Evolutionary conservation across 805 yeast species (phyloP), one percentile per base, ranked within the genome.

Genomic region (Saccharomycopsis capsularis): DNA sequence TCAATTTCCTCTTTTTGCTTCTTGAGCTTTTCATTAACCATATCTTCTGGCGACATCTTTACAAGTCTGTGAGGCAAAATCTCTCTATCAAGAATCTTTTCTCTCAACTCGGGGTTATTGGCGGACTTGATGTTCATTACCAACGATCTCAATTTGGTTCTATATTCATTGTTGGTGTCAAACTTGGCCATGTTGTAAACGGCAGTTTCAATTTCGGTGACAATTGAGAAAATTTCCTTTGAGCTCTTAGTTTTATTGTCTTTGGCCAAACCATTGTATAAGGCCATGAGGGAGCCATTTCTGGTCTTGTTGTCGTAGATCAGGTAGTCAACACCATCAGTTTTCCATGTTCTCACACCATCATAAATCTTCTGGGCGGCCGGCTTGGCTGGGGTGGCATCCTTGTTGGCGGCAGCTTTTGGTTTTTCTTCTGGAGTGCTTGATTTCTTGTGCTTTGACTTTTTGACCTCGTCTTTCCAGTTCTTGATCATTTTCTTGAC

Each of bases 21-120:
- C 66, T 85, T 87, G 58, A 93, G 75, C 30, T 87, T 80, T 60
- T 86, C 96, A 3, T 97, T 95, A 0, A 98, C 98, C 81, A 93
- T 75, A 57, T 93, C 99, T 61, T 83, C 87, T n/a, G 96, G 91
- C 30, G 82, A 71, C 95, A 95, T 90, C 32, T 66, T 74, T 42
- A 84, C 82, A 57, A 93, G 76, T 42, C 78, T 74, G 13, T 71
- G 66, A 1, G 96, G 80, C 29, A 73, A 56, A 39, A 93, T 73
- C 48, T 78, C 82, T n/a, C 87, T 85, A 21, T 71, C 66, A 19
- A 82, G 74, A 34, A 93, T 75, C 51, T 82, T 76, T 9, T 68
- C 70, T 57, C 97, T 77, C 52, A 93, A 72, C 54, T 82, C 88
- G 3, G 96, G 95, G 63, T 93, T 93, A 62, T 84, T 84, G 65